These are phyloP conservation scores for Trichomonas gallinae DNA, from an alignment of 208 protist species.

Conservation along the genomic window DNA sequence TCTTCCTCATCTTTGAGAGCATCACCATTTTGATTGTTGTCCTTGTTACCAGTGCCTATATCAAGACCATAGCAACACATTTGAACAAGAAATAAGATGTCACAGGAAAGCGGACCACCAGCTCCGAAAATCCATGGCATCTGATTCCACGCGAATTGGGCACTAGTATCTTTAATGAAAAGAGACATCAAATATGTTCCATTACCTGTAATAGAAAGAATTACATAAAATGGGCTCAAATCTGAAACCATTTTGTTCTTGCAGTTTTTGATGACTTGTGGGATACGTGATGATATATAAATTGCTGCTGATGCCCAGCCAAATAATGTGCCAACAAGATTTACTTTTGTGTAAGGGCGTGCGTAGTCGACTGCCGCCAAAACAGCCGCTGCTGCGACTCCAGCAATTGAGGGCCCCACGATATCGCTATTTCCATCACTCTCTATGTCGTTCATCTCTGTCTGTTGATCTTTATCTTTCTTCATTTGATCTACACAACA, in stretches of 20 bases:
- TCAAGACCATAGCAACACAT: background rate
- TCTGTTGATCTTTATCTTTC: background rate
- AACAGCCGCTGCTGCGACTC: background rate
- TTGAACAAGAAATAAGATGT: background rate
- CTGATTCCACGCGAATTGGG: background rate
- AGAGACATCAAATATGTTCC: background rate
- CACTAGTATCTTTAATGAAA: background rate
- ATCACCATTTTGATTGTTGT: too few relatives aligned
- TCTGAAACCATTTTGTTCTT: background rate
- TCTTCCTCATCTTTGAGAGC: too few relatives aligned
- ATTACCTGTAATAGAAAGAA: background rate
- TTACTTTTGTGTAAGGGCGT: background rate
- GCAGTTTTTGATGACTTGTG: background rate
- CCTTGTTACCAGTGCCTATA: too few relatives aligned
- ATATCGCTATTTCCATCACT: too few relatives aligned
- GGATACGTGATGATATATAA: background rate
- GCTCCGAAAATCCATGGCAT: background rate
- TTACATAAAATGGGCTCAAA: background rate
- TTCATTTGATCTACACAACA: background rate
- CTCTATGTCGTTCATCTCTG: too few relatives aligned
- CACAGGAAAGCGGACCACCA: background rate
- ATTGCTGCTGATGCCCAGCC: background rate
- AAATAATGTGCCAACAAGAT: background rate
- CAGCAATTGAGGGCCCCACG: background rate
- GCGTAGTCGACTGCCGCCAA: background rate